phyloP scores from a whole-genome alignment of 164 flowering plant genomes.

The Brasenia schreberi region DNA sequence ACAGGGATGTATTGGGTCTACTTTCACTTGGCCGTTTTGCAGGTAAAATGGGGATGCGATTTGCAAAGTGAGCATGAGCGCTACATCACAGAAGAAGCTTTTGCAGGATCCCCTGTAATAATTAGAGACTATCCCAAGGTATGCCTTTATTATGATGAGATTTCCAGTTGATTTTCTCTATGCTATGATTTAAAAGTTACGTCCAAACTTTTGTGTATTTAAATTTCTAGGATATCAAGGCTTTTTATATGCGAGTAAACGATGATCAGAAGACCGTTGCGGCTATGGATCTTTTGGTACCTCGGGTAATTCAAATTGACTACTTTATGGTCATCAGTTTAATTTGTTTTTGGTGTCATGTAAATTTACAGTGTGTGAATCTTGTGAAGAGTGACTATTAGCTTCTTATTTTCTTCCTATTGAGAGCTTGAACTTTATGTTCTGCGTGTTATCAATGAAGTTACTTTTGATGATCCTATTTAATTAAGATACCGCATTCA shows the following conservation, averaged over 20 bases:
- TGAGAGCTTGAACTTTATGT: too few species aligned
- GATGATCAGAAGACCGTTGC: constrained; percentile 97
- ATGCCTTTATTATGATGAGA: constrained; percentile 3
- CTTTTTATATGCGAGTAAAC: constrained; percentile 95
- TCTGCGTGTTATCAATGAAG: too few species aligned
- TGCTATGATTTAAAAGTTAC: too few species aligned
- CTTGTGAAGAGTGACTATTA: too few species aligned
- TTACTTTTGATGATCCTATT: too few species aligned
- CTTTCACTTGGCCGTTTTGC: background rate
- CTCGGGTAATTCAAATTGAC: constrained; percentile 41
- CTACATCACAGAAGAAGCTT: constrained; percentile 79
- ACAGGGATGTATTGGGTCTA: too few species aligned
- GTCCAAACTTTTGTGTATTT: background rate
- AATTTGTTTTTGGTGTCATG: too few species aligned
- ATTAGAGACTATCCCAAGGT: constrained; percentile 96
- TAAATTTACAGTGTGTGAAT: too few species aligned
- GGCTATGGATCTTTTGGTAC: constrained; percentile 98
- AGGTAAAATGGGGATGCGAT: constrained; percentile 99
- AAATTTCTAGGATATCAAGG: constrained; percentile 70
- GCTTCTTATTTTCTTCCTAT: too few species aligned
- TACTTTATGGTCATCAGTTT: too few species aligned
- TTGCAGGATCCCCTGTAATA: constrained; percentile 81
- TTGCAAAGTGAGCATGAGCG: constrained; percentile 99
- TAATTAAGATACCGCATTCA: too few species aligned
- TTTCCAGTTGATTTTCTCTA: too few species aligned